phyloP scores from a whole-genome alignment of 805 yeast genomes.

The Cyberlindnera amylophila region DNA sequence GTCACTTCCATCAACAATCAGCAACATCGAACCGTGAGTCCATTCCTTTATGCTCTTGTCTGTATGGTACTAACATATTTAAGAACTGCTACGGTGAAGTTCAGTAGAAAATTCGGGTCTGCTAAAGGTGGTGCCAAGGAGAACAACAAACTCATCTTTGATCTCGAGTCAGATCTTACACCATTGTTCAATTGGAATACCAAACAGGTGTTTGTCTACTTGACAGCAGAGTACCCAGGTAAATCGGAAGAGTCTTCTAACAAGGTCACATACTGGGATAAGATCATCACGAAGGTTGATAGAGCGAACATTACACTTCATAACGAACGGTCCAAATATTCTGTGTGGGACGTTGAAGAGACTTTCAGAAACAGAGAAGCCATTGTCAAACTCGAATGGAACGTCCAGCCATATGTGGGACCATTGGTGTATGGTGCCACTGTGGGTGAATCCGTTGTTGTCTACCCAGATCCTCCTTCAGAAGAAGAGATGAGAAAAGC shows the following conservation, averaged over 20 bases:
- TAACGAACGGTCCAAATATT: constrained; percentile 65
- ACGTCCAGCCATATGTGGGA: constrained; percentile 89
- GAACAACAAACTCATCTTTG: constrained; percentile 67
- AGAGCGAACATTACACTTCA: constrained; percentile 54
- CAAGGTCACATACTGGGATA: constrained; percentile 88
- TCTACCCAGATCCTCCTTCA: constrained; percentile 18
- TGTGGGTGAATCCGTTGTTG: constrained; percentile 22
- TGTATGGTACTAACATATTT: constrained; percentile 14
- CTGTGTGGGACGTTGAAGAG: constrained; percentile 80
- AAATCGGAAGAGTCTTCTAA: constrained; percentile 39
- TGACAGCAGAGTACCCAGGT: constrained; percentile 75
- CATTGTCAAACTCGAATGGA: constrained; percentile 74
- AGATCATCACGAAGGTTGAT: constrained; percentile 56
- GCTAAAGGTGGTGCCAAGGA: constrained; percentile 66
- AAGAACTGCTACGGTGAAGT: constrained; percentile 40
- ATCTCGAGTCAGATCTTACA: constrained; percentile 67
- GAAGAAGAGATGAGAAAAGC: constrained; percentile 11
- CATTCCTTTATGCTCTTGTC: neutral
- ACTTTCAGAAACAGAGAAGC: constrained; percentile 59
- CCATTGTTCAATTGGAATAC: constrained; percentile 95
- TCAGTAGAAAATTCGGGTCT: constrained; percentile 67
- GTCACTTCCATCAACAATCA: constrained; percentile 35
- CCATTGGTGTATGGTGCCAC: constrained; percentile 67
- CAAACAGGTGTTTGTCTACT: constrained; percentile 87
- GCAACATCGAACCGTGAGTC: constrained; percentile 33